These are phyloP conservation scores for Neopestalotiopsis rosae DNA, from an alignment of 2,329 filamentous ascomycete genomes.

Conservation along the genomic window DNA sequence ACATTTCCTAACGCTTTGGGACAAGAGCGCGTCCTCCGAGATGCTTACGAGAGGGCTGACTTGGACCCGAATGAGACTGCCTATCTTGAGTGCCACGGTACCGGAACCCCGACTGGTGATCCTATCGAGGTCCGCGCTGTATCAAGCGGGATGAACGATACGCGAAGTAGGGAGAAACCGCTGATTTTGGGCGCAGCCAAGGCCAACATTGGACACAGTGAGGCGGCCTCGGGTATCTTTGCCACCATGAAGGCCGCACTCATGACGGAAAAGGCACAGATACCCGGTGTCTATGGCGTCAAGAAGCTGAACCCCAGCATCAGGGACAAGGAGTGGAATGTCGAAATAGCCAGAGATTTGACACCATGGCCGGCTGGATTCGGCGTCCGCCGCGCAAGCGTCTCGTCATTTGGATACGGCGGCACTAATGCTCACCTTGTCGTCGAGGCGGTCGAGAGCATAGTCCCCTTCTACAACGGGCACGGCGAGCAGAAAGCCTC, in stretches of 20 bases:
- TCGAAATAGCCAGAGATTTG: conserved; percentile 23
- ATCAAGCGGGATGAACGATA: conserved; percentile 21
- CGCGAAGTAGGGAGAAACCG: conserved; percentile 22
- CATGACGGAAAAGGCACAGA: conserved; percentile 3
- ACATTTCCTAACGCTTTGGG: conserved; percentile 30
- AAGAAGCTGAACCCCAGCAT: conserved; percentile 25
- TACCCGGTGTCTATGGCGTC: neutral
- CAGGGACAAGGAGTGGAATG: conserved; percentile 28
- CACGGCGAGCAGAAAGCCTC: too few relatives aligned
- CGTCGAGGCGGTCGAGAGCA: conserved; percentile 8
- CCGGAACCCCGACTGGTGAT: conserved; percentile 28
- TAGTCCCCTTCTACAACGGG: too few relatives aligned
- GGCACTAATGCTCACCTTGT: conserved; percentile 18
- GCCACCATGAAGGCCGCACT: conserved; percentile 17
- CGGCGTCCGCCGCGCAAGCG: too few relatives aligned
- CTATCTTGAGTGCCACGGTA: too few relatives aligned
- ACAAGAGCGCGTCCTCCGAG: conserved; percentile 24
- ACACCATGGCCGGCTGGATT: conserved; percentile 19
- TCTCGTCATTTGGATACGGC: conserved; percentile 12
- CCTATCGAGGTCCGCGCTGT: conserved; percentile 28
- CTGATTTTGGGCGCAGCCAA: conserved; percentile 19
- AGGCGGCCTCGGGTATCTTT: conserved; percentile 17
- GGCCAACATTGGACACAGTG: conserved; percentile 21
- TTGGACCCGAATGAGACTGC: conserved; percentile 23
- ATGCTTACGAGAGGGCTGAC: conserved; percentile 24